Evolutionary conservation across 768 basidiomycete genomes (phyloP).

Genomic region (Lactarius akahatsu): DNA sequence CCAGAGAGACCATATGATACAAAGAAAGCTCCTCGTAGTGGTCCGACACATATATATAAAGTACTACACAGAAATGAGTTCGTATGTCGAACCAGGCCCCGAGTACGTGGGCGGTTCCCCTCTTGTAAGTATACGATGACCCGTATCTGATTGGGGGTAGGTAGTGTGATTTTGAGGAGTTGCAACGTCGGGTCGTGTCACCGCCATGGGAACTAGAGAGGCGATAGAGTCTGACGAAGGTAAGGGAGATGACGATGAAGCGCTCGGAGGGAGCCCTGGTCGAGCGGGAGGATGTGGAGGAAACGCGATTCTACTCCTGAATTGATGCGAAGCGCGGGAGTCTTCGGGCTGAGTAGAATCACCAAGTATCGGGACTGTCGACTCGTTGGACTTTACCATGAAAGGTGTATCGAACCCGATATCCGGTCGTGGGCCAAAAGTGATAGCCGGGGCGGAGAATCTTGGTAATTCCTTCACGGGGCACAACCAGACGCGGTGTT

Average conservation of each 20-base stretch:
- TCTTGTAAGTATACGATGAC: background rate
- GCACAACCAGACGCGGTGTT: conserved; percentile 12
- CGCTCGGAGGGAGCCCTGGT: background rate
- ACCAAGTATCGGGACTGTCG: conserved; percentile 6
- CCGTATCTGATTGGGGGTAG: background rate
- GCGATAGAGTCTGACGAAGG: conserved; percentile 2
- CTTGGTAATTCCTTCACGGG: conserved; percentile 18
- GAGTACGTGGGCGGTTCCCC: conserved; percentile 24
- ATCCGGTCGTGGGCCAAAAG: conserved; percentile 10
- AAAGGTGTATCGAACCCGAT: background rate
- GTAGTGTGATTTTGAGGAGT: background rate
- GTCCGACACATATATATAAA: conserved; percentile 13
- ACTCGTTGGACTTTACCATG: conserved; percentile 6
- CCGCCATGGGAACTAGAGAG: conserved; percentile 5
- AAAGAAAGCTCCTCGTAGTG: background rate
- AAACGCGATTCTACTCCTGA: conserved; percentile 15
- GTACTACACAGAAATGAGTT: conserved; percentile 1
- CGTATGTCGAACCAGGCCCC: conserved; percentile 4
- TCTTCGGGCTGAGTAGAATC: background rate
- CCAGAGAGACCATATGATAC: conserved; percentile 18
- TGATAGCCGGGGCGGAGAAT: conserved; percentile 21
- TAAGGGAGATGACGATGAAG: background rate
- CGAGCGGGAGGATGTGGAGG: background rate
- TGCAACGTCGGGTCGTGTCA: background rate
- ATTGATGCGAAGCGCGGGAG: conserved; percentile 7